A percentile compares a stretch with the other conserved stretches of the same genome.
Evolutionary conservation across 2,329 filamentous ascomycete species (phyloP).

Genomic region (Thielaviopsis populi): DNA sequence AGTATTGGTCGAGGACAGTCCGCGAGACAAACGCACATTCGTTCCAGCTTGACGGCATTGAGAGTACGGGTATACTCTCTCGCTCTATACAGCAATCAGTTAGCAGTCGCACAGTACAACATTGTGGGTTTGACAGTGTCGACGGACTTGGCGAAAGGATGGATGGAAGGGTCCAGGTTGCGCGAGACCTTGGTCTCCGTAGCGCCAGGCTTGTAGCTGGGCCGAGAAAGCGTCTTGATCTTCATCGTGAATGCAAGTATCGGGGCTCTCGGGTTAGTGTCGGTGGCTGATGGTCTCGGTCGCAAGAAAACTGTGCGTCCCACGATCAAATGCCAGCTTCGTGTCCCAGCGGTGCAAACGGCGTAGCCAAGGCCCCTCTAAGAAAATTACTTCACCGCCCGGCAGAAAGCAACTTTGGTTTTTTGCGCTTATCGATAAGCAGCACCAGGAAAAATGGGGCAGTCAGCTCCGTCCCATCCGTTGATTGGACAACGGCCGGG

Average conservation of each 20-base stretch:
- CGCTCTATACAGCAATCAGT: constrained; percentile 37
- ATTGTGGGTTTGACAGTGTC: neutral
- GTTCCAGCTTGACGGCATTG: constrained; percentile 79
- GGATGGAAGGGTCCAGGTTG: constrained; percentile 68
- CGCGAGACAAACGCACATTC: constrained; percentile 50
- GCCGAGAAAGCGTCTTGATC: constrained; percentile 52
- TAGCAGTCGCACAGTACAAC: constrained; percentile 1
- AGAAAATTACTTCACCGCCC: constrained; percentile 16
- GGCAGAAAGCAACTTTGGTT: constrained; percentile 14
- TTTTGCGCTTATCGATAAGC: constrained; percentile 13
- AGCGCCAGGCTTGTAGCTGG: constrained; percentile 51
- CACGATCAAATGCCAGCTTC: neutral
- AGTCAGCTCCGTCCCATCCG: neutral
- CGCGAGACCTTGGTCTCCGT: constrained; percentile 49
- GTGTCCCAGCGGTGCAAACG: neutral
- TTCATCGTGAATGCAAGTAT: constrained; percentile 27
- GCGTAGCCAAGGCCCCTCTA: constrained; percentile 1
- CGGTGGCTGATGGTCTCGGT: neutral
- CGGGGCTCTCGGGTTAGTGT: neutral
- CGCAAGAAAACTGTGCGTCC: neutral
- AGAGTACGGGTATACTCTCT: constrained; percentile 49
- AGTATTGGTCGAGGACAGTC: neutral
- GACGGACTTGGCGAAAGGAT: constrained; percentile 50
- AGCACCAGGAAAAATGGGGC: neutral
- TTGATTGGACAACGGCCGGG: constrained; percentile 6